phyloP scores from a whole-genome alignment of 2,329 filamentous ascomycete species.

The Atkinsonella hypoxylon region DNA sequence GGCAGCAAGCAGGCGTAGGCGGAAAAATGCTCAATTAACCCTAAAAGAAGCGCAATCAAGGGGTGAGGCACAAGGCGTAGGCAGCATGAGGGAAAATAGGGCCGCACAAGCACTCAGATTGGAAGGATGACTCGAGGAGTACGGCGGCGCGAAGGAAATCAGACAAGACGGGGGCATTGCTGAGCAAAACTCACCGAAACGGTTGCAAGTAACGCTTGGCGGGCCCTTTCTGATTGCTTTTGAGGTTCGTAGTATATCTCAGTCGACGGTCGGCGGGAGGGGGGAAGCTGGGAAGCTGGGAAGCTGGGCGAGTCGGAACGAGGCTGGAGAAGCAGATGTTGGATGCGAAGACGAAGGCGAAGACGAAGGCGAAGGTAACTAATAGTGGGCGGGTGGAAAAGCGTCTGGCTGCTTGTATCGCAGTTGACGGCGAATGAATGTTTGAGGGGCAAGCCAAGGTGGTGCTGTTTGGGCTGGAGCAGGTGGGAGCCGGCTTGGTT shows the following conservation, averaged over 20 bases:
- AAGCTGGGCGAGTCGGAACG: slow-evolving; percentile 1
- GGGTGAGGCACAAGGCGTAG: background rate
- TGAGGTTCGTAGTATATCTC: background rate
- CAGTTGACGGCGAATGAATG: background rate
- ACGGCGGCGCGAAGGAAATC: slow-evolving; percentile 3
- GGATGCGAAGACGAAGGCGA: slow-evolving; percentile 1
- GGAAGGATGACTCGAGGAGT: slow-evolving; percentile 4
- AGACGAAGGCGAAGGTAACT: background rate
- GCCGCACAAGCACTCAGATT: slow-evolving; percentile 7
- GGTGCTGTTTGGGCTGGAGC: background rate
- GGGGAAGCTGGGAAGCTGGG: too few relatives aligned
- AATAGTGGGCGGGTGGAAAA: background rate
- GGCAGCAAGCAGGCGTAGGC: slow-evolving; percentile 3
- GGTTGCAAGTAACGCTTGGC: background rate
- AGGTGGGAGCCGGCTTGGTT: background rate
- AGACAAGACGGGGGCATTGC: background rate
- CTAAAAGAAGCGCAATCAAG: background rate
- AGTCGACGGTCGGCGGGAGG: slow-evolving; percentile 1
- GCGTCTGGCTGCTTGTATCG: slow-evolving; percentile 1
- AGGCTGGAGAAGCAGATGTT: slow-evolving; percentile 2
- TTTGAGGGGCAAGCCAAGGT: slow-evolving; percentile 3
- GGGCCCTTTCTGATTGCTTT: background rate
- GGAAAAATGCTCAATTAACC: slow-evolving; percentile 1
- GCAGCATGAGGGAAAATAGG: slow-evolving; percentile 4
- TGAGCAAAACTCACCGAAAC: slow-evolving; percentile 4